A percentile compares a stretch with the other conserved stretches of the same genome.
Evolutionary conservation across 202 grass and related monocot genomes (phyloP).

Genomic region (Panicum hallii): DNA sequence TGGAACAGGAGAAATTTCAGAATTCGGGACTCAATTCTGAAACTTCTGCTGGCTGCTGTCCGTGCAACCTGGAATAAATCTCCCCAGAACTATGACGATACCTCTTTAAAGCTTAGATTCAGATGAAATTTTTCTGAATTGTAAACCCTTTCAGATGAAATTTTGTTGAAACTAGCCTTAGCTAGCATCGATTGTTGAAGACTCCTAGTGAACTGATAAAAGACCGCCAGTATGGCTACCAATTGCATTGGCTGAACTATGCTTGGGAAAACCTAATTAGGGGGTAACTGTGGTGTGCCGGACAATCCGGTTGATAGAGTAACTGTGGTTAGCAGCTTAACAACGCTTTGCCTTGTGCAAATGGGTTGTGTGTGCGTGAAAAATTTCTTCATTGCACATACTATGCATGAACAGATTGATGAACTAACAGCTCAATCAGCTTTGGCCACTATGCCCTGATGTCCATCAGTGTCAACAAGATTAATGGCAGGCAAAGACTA

Average conservation of each 20-base stretch:
- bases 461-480: neutral
- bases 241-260: neutral
- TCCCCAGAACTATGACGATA: neutral
- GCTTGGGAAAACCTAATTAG: neutral
- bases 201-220: neutral
- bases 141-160: neutral
- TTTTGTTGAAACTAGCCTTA: too few species aligned
- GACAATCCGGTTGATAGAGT: neutral
- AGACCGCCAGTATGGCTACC: neutral
- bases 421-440: neutral
- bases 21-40: too few species aligned
- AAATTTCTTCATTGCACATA: neutral
- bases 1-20: neutral
- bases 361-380: neutral
- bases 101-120: neutral
- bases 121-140: neutral
- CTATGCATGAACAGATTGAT: neutral
- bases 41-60: neutral
- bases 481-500: constrained; percentile 30
- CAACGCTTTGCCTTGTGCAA: neutral
- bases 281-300: too few species aligned
- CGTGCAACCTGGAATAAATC: neutral
- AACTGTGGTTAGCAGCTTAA: neutral
- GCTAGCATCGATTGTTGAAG: neutral
- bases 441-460: neutral